These are phyloP conservation scores for Lizonia empirigonia DNA, from an alignment of 2,329 filamentous ascomycete genomes.

Conservation along the genomic window DNA sequence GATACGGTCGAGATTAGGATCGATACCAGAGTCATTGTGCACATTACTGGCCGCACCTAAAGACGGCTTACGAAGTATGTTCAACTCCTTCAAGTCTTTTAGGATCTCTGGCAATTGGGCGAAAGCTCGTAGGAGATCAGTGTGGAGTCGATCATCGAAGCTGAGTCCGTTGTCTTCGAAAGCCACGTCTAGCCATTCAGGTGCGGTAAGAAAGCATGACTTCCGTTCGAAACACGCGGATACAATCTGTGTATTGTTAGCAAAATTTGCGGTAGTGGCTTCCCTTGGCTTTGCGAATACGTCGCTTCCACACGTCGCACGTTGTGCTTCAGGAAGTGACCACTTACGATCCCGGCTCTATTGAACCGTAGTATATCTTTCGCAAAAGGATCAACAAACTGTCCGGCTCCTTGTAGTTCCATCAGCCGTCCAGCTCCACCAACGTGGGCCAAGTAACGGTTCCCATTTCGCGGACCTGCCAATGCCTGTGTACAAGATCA, in stretches of 20 bases:
- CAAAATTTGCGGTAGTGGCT: neutral
- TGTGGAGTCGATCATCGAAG: slow-evolving; percentile 36
- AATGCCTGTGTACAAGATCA: slow-evolving; percentile 26
- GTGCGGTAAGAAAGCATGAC: slow-evolving; percentile 38
- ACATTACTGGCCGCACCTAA: neutral
- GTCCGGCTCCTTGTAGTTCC: slow-evolving; percentile 38
- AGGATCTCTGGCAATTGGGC: slow-evolving; percentile 37
- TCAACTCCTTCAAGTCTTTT: slow-evolving; percentile 33
- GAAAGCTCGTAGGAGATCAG: slow-evolving; percentile 37
- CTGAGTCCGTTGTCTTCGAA: slow-evolving; percentile 39
- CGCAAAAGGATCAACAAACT: slow-evolving; percentile 36
- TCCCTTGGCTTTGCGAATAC: neutral
- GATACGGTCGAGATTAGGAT: slow-evolving; percentile 8
- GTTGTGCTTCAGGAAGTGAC: neutral
- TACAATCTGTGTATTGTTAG: slow-evolving; percentile 33
- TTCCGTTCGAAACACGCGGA: slow-evolving; percentile 40
- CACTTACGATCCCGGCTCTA: slow-evolving; percentile 40
- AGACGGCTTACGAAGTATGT: slow-evolving; percentile 3
- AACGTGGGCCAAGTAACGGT: slow-evolving; percentile 41
- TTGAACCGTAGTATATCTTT: slow-evolving; percentile 42
- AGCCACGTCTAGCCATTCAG: slow-evolving; percentile 41
- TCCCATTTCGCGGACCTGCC: slow-evolving; percentile 39
- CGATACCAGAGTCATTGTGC: slow-evolving; percentile 8
- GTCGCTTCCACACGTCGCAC: neutral
- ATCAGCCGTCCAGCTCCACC: slow-evolving; percentile 42